A percentile compares a stretch with the other conserved stretches of the same genome.
Conservation (phyloP, 306 rosid genomes). For the Malus sylvestris region DNA sequence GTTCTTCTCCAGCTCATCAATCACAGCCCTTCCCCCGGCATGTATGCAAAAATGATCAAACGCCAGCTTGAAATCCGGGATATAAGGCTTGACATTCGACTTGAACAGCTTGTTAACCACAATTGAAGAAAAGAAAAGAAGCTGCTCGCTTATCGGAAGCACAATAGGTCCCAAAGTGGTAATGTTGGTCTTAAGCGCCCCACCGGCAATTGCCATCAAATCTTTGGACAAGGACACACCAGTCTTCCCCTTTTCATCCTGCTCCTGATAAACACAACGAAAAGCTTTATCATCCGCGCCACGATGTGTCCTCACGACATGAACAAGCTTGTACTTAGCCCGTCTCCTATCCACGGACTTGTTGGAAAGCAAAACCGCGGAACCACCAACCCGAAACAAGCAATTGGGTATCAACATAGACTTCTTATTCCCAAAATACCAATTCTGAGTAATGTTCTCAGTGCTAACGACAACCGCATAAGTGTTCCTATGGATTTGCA, state of each 20-base stretch:
- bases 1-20: conserved; percentile 79
- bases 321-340: conserved; percentile 62
- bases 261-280: conserved; percentile 62
- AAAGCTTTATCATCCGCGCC: conserved; percentile 74
- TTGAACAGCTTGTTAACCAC: conserved; percentile 47
- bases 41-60: conserved; percentile 81
- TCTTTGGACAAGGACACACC: conserved; percentile 76
- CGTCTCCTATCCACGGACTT: conserved; percentile 40
- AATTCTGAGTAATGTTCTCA: conserved; percentile 69
- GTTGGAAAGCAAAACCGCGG: conserved; percentile 49
- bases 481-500: conserved; percentile 62
- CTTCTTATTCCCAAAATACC: conserved; percentile 70
- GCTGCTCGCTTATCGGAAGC: conserved; percentile 78
- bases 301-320: conserved; percentile 60
- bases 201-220: conserved; percentile 74
- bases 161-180: conserved; percentile 73
- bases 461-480: conserved; percentile 66
- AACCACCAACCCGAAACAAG: conserved; percentile 60
- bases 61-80: conserved; percentile 71
- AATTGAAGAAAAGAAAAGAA: conserved; percentile 51
- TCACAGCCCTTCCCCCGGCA: conserved; percentile 76
- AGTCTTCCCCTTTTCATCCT: conserved; percentile 60
- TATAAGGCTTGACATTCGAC: conserved; percentile 52
- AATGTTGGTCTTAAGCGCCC: conserved; percentile 62
- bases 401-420: conserved; percentile 77